Percentiles rank a stretch among this genome's conserved stretches.
These are phyloP conservation scores for Myriosclerotinia scirpicola DNA, from an alignment of 2,329 filamentous ascomycete species.

Conservation along the genomic window DNA sequence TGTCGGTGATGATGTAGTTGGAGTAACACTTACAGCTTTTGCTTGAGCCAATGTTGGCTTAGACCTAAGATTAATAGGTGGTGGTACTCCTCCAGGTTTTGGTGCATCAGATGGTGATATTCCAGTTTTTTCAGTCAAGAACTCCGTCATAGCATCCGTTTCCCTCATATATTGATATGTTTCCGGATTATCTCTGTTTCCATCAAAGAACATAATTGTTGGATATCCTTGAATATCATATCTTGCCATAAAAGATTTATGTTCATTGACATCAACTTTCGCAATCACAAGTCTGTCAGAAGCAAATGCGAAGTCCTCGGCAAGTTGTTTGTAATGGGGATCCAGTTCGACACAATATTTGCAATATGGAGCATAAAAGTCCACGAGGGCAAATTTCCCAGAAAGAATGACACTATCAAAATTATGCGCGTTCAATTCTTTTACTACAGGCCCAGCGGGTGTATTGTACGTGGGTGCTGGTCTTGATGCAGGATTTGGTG, in stretches of 20 bases:
- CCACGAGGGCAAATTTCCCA: slow-evolving; percentile 89
- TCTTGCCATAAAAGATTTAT: slow-evolving; percentile 70
- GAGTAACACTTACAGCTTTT: slow-evolving; percentile 43
- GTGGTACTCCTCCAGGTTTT: slow-evolving; percentile 33
- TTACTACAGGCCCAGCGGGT: slow-evolving; percentile 49
- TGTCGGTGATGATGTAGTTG: slow-evolving; percentile 30
- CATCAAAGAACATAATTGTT: slow-evolving; percentile 87
- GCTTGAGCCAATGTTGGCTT: slow-evolving; percentile 48
- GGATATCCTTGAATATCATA: slow-evolving; percentile 70
- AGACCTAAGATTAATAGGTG: slow-evolving; percentile 37
- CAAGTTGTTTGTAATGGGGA: slow-evolving; percentile 83
- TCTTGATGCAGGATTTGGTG: slow-evolving; percentile 29
- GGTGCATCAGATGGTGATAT: slow-evolving; percentile 31
- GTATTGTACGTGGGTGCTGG: slow-evolving; percentile 26
- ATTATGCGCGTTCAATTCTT: slow-evolving; percentile 83
- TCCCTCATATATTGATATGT: slow-evolving; percentile 30
- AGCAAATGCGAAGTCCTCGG: slow-evolving; percentile 67
- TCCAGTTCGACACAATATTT: slow-evolving; percentile 93
- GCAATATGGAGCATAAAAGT: slow-evolving; percentile 99
- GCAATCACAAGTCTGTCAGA: slow-evolving; percentile 80
- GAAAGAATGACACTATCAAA: slow-evolving; percentile 87
- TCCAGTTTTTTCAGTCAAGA: slow-evolving; percentile 35
- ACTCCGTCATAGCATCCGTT: slow-evolving; percentile 31
- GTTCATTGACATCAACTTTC: slow-evolving; percentile 87
- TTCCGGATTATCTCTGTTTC: slow-evolving; percentile 29